Evolutionary conservation across 1,139 yeast genomes (phyloP), one percentile per base, ranked within the genome.

Genomic region (Nematodospora anomalae): DNA sequence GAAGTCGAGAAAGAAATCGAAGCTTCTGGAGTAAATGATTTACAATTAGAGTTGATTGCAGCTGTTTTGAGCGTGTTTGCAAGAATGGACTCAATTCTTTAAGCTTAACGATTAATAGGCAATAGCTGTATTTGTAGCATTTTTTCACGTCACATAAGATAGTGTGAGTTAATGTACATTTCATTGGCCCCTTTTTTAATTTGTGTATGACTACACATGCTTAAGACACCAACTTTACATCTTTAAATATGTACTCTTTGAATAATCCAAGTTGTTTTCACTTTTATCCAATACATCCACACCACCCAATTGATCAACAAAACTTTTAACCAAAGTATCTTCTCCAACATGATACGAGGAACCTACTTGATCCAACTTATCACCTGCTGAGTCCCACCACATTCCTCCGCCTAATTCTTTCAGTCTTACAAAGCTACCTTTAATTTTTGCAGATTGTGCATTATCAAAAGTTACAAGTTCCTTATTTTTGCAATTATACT

Each of bases 311-410:
- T 58, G 67, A 20, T 62, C 57, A 18, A 71, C 71, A 56, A 74
- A 78, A 18, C 52, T 60, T 13, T 44, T 38, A 4, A 80, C 53
- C 26, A 79, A 53, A 1, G 77, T 70, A 28, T 65, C 52, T 0
- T 53, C 43, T 2, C 51, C 47, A 21, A 62, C 52, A 1, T 38
- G 26, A 14, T 28, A 27, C 29, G n/a, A 8, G 5, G 27, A 5
- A n/a, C 12, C 4, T 7, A 8, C 21, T 6, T 8, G 6, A 18
- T 6, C 8, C 21, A 18, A 18, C 30, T 52, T 44, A 51, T 88
- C 96, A 1, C 95, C 96, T 37, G 82, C 71, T 0, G 95, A 83
- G 51, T 89, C 96, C 97, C 97, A 92, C 83, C 88, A 89, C 80
- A 92, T 81, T 0, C 87, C 96, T 1, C 97, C 97, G 0, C 83